Conservation (phyloP, 352 stramenopile genomes). For the Peronospora farinosa region DNA sequence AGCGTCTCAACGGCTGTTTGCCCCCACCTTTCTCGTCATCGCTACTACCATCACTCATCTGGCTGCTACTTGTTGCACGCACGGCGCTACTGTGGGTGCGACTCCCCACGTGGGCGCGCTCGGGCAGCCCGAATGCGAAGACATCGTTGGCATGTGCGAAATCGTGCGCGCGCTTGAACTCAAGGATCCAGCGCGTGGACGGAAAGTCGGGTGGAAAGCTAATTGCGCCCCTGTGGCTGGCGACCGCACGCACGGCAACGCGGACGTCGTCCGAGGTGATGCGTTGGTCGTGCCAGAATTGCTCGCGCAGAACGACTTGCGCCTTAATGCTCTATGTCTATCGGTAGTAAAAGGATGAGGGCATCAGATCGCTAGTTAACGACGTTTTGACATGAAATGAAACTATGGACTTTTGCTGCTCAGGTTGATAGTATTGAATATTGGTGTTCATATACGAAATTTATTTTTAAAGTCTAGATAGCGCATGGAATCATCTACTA, state of each 20-base stretch:
- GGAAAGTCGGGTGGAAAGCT: conserved; percentile 43
- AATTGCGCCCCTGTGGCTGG: conserved; percentile 27
- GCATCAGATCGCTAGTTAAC: too few species aligned
- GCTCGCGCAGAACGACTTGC: conserved; percentile 38
- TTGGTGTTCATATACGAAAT: too few species aligned
- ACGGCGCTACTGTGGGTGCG: conserved; percentile 1
- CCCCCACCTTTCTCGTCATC: too few species aligned
- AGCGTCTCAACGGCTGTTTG: neutral
- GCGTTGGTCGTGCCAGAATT: conserved; percentile 40
- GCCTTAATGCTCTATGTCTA: too few species aligned
- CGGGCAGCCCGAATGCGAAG: conserved; percentile 11
- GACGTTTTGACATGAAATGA: too few species aligned
- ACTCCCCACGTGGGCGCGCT: neutral
- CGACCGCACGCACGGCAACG: conserved; percentile 46
- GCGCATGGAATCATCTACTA: too few species aligned
- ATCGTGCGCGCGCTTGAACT: conserved; percentile 41
- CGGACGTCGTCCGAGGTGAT: conserved; percentile 57
- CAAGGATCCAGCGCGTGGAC: conserved; percentile 37
- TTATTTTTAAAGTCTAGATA: too few species aligned
- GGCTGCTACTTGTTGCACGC: conserved; percentile 1
- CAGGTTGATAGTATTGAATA: too few species aligned
- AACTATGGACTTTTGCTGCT: too few species aligned
- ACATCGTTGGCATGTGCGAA: conserved; percentile 18
- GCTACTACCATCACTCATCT: conserved; percentile 2
- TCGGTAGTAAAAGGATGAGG: too few species aligned